Conservation (phyloP, 2,329 filamentous ascomycete genomes). For the Colletotrichum paranaense region DNA sequence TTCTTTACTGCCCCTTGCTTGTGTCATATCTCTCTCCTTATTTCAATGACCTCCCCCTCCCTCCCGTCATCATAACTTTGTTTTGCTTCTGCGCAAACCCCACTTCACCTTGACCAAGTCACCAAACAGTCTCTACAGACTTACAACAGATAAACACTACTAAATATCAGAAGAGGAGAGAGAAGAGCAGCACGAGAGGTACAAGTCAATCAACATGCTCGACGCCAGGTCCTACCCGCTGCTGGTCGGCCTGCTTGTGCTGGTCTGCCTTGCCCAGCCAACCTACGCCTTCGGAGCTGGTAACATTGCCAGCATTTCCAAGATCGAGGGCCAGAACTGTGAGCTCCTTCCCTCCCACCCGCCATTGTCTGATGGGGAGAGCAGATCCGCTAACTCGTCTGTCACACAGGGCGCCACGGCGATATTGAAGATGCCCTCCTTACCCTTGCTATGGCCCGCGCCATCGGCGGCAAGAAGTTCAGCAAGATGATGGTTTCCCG, state of each 20-base stretch:
- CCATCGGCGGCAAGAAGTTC: slow-evolving; percentile 79
- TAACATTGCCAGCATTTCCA: slow-evolving; percentile 85
- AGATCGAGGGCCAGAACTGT: slow-evolving; percentile 87
- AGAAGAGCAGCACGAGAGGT: slow-evolving; percentile 1
- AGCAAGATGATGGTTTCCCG: slow-evolving; percentile 87
- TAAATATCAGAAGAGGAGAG: slow-evolving; percentile 1
- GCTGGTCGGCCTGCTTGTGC: slow-evolving; percentile 66
- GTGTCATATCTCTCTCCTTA: slow-evolving; percentile 28
- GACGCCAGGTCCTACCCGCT: slow-evolving; percentile 60
- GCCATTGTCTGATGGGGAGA: neutral
- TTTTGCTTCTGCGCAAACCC: slow-evolving; percentile 15
- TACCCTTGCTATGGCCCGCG: slow-evolving; percentile 69
- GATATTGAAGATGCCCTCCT: slow-evolving; percentile 94
- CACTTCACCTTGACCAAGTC: slow-evolving; percentile 14
- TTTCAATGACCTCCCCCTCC: slow-evolving; percentile 23
- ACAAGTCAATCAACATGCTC: slow-evolving; percentile 53
- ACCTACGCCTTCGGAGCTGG: slow-evolving; percentile 86
- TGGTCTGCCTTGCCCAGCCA: slow-evolving; percentile 76
- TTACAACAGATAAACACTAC: neutral
- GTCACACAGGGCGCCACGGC: slow-evolving; percentile 76
- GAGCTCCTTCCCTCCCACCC: slow-evolving; percentile 41
- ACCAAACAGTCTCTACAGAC: slow-evolving; percentile 21
- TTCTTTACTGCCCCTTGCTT: slow-evolving; percentile 31
- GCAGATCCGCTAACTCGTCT: slow-evolving; percentile 35
- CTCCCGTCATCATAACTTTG: neutral